Conservation (phyloP, 192 early-diverging fungal genomes). For the Linnemannia exigua region DNA sequence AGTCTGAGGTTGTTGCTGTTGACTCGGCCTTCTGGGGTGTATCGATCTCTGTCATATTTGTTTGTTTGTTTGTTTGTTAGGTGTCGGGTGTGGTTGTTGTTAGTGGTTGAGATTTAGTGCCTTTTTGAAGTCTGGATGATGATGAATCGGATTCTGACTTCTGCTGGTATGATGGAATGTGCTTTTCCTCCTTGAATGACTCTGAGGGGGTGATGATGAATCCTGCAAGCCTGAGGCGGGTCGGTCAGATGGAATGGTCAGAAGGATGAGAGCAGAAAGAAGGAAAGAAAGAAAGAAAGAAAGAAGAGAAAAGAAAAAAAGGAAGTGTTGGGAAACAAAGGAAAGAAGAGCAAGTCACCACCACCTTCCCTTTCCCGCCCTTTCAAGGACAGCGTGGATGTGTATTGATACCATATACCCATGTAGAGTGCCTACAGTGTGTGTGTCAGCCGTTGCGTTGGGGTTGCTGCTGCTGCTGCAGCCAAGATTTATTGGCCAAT, state of each 20-base stretch:
- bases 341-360: neutral
- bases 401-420: too few relatives aligned
- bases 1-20: constrained; percentile 17
- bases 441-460: neutral
- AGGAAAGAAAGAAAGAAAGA: neutral
- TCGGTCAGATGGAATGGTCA: neutral
- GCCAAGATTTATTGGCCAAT: neutral
- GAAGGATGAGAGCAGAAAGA: neutral
- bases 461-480: neutral
- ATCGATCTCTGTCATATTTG: neutral
- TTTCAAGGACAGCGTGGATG: neutral
- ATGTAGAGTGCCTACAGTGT: neutral
- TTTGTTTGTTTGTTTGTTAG: neutral
- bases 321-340: neutral
- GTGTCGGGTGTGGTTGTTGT: neutral
- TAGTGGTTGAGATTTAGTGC: neutral
- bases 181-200: neutral
- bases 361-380: neutral
- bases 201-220: neutral
- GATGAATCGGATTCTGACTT: neutral
- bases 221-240: neutral
- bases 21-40: neutral
- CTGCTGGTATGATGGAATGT: neutral
- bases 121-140: neutral
- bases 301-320: neutral